phyloP scores from a whole-genome alignment of 306 rosid genomes.

The Begonia peltatifolia region DNA sequence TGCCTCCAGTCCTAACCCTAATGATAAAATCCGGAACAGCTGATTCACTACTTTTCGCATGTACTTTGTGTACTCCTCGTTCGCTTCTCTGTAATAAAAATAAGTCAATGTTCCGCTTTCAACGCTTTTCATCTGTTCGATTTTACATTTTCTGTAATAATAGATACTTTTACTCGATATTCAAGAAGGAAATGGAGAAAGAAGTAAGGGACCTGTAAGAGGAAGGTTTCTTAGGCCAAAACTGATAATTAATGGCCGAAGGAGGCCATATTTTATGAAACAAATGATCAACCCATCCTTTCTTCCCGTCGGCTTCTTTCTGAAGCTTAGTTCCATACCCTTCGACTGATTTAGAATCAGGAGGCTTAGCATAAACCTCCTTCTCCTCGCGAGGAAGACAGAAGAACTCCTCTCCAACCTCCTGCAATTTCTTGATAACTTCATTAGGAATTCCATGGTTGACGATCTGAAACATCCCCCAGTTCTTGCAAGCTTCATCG shows the following conservation, averaged over 20 bases:
- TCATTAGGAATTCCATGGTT: conserved; percentile 54
- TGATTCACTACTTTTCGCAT: conserved; percentile 39
- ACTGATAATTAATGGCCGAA: conserved; percentile 30
- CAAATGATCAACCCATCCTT: conserved; percentile 78
- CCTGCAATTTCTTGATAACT: conserved; percentile 32
- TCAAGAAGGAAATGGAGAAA: too few relatives aligned
- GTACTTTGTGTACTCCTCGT: conserved; percentile 37
- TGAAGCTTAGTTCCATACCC: conserved; percentile 54
- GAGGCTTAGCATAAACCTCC: conserved; percentile 33
- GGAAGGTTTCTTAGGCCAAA: conserved; percentile 65
- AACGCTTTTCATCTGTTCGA: neutral
- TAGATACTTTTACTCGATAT: too few relatives aligned
- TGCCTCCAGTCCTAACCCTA: conserved; percentile 50
- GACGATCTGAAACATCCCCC: conserved; percentile 77
- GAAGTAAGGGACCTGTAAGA: conserved; percentile 39
- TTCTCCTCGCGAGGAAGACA: conserved; percentile 43
- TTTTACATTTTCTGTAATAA: neutral
- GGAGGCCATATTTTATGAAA: conserved; percentile 58
- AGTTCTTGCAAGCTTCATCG: conserved; percentile 25
- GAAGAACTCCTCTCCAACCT: conserved; percentile 46
- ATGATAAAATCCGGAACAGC: conserved; percentile 31
- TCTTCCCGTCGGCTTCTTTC: conserved; percentile 45
- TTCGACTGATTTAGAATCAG: conserved; percentile 26
- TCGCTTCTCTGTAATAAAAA: conserved; percentile 28
- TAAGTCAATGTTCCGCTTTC: too few relatives aligned